Evolutionary conservation across 192 early-diverging fungal species (phyloP), one percentile per base, ranked within the genome.

Genomic region (Gigaspora rosea): DNA sequence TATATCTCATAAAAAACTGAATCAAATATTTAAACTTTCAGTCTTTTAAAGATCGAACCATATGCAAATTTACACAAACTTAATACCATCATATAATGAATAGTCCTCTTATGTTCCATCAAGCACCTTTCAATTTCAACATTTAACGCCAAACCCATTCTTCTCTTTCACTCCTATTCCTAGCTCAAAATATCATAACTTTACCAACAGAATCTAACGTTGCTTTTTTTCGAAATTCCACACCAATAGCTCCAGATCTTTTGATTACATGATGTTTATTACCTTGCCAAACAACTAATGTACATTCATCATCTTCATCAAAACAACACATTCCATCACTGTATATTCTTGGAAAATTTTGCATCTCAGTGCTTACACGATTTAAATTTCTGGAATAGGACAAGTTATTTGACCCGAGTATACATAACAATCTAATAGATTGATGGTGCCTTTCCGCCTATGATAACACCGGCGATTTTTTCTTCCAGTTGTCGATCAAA

Each of bases 91-190:
- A n/a, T n/a, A n/a, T n/a, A n/a, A n/a, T n/a, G n/a, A n/a, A n/a
- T n/a, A n/a, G n/a, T n/a, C n/a, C n/a, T n/a, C n/a, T n/a, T n/a
- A n/a, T 1, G 13, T 66, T 22, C 41, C 8, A 41, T 66, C 7
- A 8, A 56, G 27, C 18, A 20, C 15, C 80, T 78, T 68, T 84
- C 80, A 78, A 84, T 80, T 71, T 84, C 82, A 7, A 76, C 80
- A 41, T 84, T 84, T 41, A 84, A 48, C 2, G 82, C 82, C 68
- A 62, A 35, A 84, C 82, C 82, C 82, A 84, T 47, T 84, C 78
- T 41, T 84, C 82, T 48, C 80, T 61, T 48, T 84, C 82, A 2
- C 74, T 47, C 16, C 80, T 73, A 36, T 73, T 81, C 13, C 80
- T 62, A 2, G 82, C 76, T 33, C 82, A 58, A 41, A 81, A 54